A percentile compares a stretch with the other conserved stretches of the same genome.
These are phyloP conservation scores for Neofusicoccum sp. DNA, from an alignment of 2,329 filamentous ascomycete genomes.

Conservation along the genomic window DNA sequence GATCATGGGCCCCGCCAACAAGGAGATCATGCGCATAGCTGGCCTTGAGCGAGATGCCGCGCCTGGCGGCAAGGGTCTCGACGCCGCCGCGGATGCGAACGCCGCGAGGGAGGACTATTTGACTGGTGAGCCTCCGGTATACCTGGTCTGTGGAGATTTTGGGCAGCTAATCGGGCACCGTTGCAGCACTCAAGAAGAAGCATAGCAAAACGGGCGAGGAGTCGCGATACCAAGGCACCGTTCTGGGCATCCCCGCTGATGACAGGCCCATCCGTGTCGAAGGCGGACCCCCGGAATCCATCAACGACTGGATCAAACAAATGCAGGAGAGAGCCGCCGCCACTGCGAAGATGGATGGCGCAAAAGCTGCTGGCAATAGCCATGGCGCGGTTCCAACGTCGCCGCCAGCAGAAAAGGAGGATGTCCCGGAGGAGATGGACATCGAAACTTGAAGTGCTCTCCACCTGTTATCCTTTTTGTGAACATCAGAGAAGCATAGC, in stretches of 20 bases:
- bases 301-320: conserved; percentile 64
- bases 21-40: conserved; percentile 80
- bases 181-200: conserved; percentile 80
- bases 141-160: conserved; percentile 23
- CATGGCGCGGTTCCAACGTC: background rate
- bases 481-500: conserved; percentile 5
- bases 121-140: conserved; percentile 36
- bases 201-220: conserved; percentile 89
- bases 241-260: conserved; percentile 75
- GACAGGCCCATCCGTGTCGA: conserved; percentile 75
- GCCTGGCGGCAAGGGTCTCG: conserved; percentile 46
- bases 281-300: conserved; percentile 69
- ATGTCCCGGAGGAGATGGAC: conserved; percentile 1
- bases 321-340: conserved; percentile 31
- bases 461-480: background rate
- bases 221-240: conserved; percentile 80
- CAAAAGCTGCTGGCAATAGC: background rate
- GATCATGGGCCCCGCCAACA: conserved; percentile 73
- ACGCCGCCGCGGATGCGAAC: conserved; percentile 44
- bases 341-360: background rate
- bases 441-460: conserved; percentile 5
- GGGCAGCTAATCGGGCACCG: background rate
- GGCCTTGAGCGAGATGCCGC: conserved; percentile 55
- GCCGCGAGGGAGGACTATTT: conserved; percentile 50
- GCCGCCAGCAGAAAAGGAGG: conserved; percentile 1